Base-by-base conservation (phyloP, 179 eudicot genomes). In the Drosera spatulata region DNA sequence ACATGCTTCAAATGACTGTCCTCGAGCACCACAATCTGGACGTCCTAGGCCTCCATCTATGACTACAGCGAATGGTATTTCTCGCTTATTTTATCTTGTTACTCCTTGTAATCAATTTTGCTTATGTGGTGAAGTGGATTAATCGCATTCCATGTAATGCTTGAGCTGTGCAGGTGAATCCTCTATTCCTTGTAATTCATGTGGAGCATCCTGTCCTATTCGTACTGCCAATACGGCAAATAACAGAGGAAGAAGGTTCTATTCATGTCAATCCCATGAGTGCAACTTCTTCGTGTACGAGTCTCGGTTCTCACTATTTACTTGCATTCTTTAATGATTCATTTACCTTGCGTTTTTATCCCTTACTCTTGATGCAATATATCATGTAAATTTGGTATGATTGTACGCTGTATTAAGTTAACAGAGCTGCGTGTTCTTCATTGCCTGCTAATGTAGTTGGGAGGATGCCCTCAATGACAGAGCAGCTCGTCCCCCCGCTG, bases 281-380 rank as follows among this genome's bases (percentile, higher is more conserved):
- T 89, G 97, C 87, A 81, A 85, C 70, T 93, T 86, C 73, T 89
- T 93, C 61, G 75, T 79, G 97, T 91, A 88, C 15, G 97, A 76
- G 42, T 44, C 49, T 64, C 71, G 73, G 39, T 46, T 63, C 58
- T 55, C 63, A 41, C 44, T 9, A 12, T 53, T 58, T 45, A 50
- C 55, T 6, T 61, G 14, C 12, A 13, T 49, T 1, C 9, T 37
- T 8, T 12, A 37, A 7, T 43, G 14, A 37, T 58, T 39, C 9
- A 50, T 13, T 33, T 15, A 8, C 46, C 37, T 52, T 6, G 15
- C 14, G 37, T n/a, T 33, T 33, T 52, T 9, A 7, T 52, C 22
- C 55, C 37, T 52, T 43, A 2, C 6, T 4, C 8, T 43, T 43
- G 45, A 43, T 43, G 45, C 45, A 7, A 43, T 13, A 52, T 52